phyloP scores from a whole-genome alignment of 495 filamentous ascomycete species.

The Hapsidospora chrysogenum region DNA sequence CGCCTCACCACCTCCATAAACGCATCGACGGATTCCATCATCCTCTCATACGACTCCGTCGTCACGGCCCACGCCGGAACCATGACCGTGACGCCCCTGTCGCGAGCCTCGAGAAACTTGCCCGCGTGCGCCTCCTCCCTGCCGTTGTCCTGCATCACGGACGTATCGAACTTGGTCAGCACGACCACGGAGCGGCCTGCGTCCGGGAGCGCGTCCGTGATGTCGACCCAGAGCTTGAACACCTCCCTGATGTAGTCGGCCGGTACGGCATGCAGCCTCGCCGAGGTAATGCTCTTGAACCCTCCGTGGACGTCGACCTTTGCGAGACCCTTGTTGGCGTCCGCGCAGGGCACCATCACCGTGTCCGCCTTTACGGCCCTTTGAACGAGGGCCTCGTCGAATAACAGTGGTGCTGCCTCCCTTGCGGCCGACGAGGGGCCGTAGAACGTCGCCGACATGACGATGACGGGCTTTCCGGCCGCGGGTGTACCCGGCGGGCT shows the following conservation, averaged over 20 bases:
- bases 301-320: slow-evolving; percentile 3
- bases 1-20: slow-evolving; percentile 9
- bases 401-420: slow-evolving; percentile 3
- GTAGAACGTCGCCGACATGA: slow-evolving; percentile 5
- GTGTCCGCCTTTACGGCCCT: slow-evolving; percentile 6
- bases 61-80: slow-evolving; percentile 1
- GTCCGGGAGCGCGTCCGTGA: slow-evolving; percentile 4
- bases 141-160: background rate
- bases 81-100: slow-evolving; percentile 4
- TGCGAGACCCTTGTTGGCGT: slow-evolving; percentile 4
- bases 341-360: slow-evolving; percentile 2
- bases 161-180: background rate
- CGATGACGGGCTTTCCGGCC: slow-evolving; percentile 4
- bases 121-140: background rate
- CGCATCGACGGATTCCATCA: slow-evolving; percentile 7
- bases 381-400: slow-evolving; percentile 1
- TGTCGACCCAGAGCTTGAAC: slow-evolving; percentile 3
- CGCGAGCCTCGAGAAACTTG: slow-evolving; percentile 5
- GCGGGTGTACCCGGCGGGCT: slow-evolving; percentile 3
- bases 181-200: background rate
- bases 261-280: slow-evolving; percentile 1
- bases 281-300: slow-evolving; percentile 4
- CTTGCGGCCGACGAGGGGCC: slow-evolving; percentile 3
- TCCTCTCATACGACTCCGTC: slow-evolving; percentile 2
- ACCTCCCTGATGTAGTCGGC: background rate